These are phyloP conservation scores for Agaricus blazei DNA, from an alignment of 768 basidiomycete species.

Conservation along the genomic window DNA sequence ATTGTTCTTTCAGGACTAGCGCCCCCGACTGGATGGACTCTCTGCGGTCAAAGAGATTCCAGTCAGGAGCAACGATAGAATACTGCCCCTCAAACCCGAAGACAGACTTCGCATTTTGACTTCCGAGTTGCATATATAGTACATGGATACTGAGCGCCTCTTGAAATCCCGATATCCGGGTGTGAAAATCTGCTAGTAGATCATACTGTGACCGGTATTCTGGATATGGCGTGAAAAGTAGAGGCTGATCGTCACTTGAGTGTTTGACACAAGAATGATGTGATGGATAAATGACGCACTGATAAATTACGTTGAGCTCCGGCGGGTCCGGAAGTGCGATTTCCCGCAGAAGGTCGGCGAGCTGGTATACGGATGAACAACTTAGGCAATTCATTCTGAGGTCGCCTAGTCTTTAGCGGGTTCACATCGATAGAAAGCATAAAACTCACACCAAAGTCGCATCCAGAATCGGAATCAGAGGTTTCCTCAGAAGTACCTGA, in stretches of 20 bases:
- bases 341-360: background rate
- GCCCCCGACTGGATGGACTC: constrained; percentile 22
- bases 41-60: constrained; percentile 29
- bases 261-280: too few relatives aligned
- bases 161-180: constrained; percentile 25
- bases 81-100: constrained; percentile 51
- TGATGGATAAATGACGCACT: background rate
- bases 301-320: background rate
- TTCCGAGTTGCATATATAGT: constrained; percentile 18
- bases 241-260: constrained; percentile 12
- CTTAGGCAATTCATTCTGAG: background rate
- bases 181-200: constrained; percentile 21
- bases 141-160: constrained; percentile 30
- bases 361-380: background rate
- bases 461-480: background rate
- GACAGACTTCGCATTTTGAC: constrained; percentile 13
- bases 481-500: background rate
- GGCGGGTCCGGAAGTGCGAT: background rate
- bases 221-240: constrained; percentile 25
- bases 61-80: constrained; percentile 37
- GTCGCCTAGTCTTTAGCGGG: too few relatives aligned
- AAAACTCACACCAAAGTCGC: background rate
- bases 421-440: background rate
- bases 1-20: constrained; percentile 26
- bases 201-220: constrained; percentile 28